Evolutionary conservation across 2,329 filamentous ascomycete genomes (phyloP).

Genomic region (Beauveria caledonica): DNA sequence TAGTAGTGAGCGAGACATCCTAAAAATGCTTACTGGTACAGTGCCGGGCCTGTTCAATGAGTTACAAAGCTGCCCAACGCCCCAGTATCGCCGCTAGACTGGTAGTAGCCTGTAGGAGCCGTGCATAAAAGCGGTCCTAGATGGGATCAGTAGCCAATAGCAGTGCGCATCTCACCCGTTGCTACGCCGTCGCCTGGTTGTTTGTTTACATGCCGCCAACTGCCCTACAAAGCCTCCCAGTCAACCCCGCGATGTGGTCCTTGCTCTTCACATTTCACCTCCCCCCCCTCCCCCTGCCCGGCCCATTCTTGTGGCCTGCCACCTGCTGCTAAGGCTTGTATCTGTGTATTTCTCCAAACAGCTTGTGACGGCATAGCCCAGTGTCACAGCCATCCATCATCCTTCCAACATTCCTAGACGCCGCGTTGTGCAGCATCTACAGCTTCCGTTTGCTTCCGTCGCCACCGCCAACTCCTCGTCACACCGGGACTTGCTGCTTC

Average conservation of each 20-base stretch:
- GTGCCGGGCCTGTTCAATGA: neutral
- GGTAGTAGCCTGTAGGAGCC: neutral
- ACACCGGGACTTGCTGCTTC: neutral
- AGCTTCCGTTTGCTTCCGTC: neutral
- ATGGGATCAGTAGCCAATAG: slow-evolving; percentile 17
- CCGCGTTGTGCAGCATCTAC: slow-evolving; percentile 5
- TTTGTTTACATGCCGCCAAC: slow-evolving; percentile 23
- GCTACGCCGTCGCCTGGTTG: slow-evolving; percentile 26
- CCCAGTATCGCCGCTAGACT: neutral
- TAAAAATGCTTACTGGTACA: neutral
- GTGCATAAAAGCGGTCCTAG: neutral
- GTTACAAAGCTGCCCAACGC: neutral
- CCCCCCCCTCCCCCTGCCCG: slow-evolving; percentile 13
- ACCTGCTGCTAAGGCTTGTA: neutral
- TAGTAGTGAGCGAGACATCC: neutral
- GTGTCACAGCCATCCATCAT: slow-evolving; percentile 11
- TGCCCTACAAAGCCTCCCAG: neutral
- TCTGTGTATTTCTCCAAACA: slow-evolving; percentile 10
- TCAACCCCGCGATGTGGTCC: slow-evolving; percentile 18
- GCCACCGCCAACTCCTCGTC: neutral
- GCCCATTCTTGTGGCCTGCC: slow-evolving; percentile 10
- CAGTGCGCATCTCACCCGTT: slow-evolving; percentile 16
- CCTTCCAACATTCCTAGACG: slow-evolving; percentile 7
- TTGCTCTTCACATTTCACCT: slow-evolving; percentile 9
- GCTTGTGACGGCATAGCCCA: slow-evolving; percentile 18